Percentiles rank a stretch among this genome's conserved stretches.
Conservation (phyloP, 306 rosid species). For the Trifolium fragiferum region DNA sequence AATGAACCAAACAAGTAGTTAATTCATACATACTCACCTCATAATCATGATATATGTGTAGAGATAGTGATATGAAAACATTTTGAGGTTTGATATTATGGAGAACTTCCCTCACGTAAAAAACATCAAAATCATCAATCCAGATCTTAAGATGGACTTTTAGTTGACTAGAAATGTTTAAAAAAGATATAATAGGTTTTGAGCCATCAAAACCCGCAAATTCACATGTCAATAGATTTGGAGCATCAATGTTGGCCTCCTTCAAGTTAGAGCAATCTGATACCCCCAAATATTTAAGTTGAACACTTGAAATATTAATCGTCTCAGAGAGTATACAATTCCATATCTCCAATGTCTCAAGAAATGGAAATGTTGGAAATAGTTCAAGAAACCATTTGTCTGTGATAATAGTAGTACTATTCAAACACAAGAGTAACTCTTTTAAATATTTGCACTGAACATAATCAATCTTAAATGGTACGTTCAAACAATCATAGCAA, state of each 20-base stretch:
- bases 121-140: not conserved
- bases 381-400: conserved; percentile 38
- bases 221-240: conserved; percentile 16
- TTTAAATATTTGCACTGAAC: conserved; percentile 28
- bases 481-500: not conserved
- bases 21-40: not conserved
- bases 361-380: conserved; percentile 33
- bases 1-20: not conserved
- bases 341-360: conserved; percentile 37
- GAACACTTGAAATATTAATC: conserved; percentile 40
- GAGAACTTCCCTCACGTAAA: not conserved
- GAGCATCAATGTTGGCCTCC: conserved; percentile 40
- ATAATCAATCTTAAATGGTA: conserved; percentile 14
- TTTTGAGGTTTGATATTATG: not conserved
- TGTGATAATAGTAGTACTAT: not conserved
- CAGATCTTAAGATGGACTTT: not conserved
- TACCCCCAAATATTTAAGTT: conserved; percentile 36
- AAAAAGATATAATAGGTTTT: not conserved
- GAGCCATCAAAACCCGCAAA: not conserved
- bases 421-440: conserved; percentile 4
- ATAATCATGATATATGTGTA: not conserved
- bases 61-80: not conserved
- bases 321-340: conserved; percentile 35
- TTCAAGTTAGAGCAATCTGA: conserved; percentile 20
- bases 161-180: conserved; percentile 27